These are phyloP conservation scores for Fusarium metavorans DNA, from an alignment of 2,329 filamentous ascomycete species.

Conservation along the genomic window DNA sequence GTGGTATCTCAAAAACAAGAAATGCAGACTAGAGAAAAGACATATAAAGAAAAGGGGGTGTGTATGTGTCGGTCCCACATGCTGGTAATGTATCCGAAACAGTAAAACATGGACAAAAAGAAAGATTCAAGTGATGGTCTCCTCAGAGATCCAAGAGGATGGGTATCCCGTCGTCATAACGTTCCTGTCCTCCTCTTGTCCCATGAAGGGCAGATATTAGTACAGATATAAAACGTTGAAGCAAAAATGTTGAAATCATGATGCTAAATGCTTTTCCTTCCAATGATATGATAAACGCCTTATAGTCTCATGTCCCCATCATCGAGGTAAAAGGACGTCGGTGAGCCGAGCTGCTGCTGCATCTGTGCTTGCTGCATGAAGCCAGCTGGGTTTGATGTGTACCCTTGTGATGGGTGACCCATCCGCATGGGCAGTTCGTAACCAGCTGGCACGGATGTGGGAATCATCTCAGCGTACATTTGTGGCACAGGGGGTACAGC, in stretches of 20 bases:
- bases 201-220: slow-evolving; percentile 38
- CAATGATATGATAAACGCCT: slow-evolving; percentile 26
- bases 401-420: slow-evolving; percentile 38
- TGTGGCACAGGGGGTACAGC: slow-evolving; percentile 44
- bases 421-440: slow-evolving; percentile 47
- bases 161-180: slow-evolving; percentile 44
- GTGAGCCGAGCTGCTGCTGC: slow-evolving; percentile 45
- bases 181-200: slow-evolving; percentile 39
- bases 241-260: slow-evolving; percentile 25
- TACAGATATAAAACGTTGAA: slow-evolving; percentile 37
- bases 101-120: slow-evolving; percentile 22
- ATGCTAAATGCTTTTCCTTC: slow-evolving; percentile 37
- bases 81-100: slow-evolving; percentile 20
- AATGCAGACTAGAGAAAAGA: slow-evolving; percentile 22
- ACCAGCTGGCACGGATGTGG: slow-evolving; percentile 44
- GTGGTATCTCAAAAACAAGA: slow-evolving; percentile 46
- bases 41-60: slow-evolving; percentile 15
- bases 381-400: slow-evolving; percentile 40
- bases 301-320: slow-evolving; percentile 46
- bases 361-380: slow-evolving; percentile 43
- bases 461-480: slow-evolving; percentile 47
- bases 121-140: slow-evolving; percentile 29
- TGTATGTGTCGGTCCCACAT: slow-evolving; percentile 23
- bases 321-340: slow-evolving; percentile 45
- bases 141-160: slow-evolving; percentile 38